A percentile compares a stretch with the other conserved stretches of the same genome.
Evolutionary conservation across 106 monocot species (phyloP).

Genomic region (Acorus gramineus): DNA sequence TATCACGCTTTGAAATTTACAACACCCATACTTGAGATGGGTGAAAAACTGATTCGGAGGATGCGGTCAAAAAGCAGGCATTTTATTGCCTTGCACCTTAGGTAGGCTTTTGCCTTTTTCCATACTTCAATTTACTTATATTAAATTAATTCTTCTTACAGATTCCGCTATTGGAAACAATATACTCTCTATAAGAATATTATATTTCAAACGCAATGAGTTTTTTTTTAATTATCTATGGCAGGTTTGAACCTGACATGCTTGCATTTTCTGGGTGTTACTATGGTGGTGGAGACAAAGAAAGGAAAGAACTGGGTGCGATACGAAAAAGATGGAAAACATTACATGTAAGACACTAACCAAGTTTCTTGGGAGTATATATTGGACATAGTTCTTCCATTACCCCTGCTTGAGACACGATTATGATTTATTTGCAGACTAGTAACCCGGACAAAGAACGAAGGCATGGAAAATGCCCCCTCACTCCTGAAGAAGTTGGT

Average conservation of each 20-base stretch:
- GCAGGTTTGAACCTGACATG: slow-evolving; percentile 98
- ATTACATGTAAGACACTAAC: slow-evolving; percentile 53
- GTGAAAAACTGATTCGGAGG: too few relatives aligned
- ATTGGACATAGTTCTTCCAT: neutral
- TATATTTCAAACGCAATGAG: too few relatives aligned
- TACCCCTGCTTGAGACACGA: neutral
- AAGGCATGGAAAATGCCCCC: slow-evolving; percentile 77
- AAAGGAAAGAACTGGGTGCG: slow-evolving; percentile 63
- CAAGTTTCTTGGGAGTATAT: neutral
- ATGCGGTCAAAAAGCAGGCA: too few relatives aligned
- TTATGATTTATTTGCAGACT: slow-evolving; percentile 23
- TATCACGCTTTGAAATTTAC: too few relatives aligned
- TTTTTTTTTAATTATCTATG: neutral
- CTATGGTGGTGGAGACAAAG: slow-evolving; percentile 94
- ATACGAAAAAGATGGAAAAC: slow-evolving; percentile 96
- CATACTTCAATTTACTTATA: too few relatives aligned
- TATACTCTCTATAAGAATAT: too few relatives aligned
- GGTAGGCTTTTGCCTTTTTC: too few relatives aligned
- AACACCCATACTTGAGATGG: too few relatives aligned
- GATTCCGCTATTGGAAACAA: too few relatives aligned
- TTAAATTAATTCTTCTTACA: too few relatives aligned
- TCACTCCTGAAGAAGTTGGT: slow-evolving; percentile 80
- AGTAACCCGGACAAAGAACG: slow-evolving; percentile 74
- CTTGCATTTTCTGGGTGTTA: slow-evolving; percentile 99
- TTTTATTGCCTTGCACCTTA: too few relatives aligned